Evolutionary conservation across 768 basidiomycete genomes (phyloP).

Genomic region (Fomitopsis serialis): DNA sequence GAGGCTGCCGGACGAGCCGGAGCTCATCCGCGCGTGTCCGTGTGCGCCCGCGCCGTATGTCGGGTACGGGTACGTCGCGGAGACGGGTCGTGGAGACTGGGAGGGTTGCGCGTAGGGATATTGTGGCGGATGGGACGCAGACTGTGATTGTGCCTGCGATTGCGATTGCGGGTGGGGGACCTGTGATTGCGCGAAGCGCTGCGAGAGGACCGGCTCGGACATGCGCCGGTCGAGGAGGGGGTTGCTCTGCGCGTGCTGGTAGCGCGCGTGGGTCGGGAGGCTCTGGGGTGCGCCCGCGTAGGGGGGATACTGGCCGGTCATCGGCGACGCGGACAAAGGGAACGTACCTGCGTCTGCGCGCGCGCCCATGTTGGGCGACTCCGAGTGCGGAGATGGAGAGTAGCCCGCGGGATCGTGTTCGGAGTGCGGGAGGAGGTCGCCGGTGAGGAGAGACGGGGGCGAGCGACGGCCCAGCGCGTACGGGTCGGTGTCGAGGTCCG

Average conservation of each 20-base stretch:
- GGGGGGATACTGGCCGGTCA: conserved; percentile 16
- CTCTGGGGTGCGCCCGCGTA: conserved; percentile 3
- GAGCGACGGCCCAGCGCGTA: conserved; percentile 11
- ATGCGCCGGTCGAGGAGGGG: conserved; percentile 55
- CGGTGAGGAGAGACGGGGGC: conserved; percentile 13
- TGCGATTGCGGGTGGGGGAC: conserved; percentile 1
- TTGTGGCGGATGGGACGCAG: conserved; percentile 3
- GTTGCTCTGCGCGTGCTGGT: conserved; percentile 8
- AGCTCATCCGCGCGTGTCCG: conserved; percentile 8
- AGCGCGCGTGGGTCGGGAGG: background rate
- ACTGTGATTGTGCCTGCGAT: conserved; percentile 9
- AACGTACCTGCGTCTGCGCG: conserved; percentile 7
- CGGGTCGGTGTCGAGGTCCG: conserved; percentile 2
- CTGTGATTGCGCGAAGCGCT: conserved; percentile 2
- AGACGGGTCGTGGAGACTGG: conserved; percentile 13
- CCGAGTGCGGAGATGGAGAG: conserved; percentile 15
- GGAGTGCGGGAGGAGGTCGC: conserved; percentile 9
- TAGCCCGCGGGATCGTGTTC: conserved; percentile 8
- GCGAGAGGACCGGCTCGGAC: conserved; percentile 51
- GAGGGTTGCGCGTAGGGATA: conserved; percentile 11
- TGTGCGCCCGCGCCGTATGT: conserved; percentile 6
- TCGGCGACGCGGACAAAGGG: conserved; percentile 10
- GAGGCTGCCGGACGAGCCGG: conserved; percentile 9
- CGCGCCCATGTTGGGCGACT: conserved; percentile 8
- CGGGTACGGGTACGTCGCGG: conserved; percentile 8